Evolutionary conservation across 1,284 basidiomycete species (phyloP).

Genomic region (Sanghuangporus weigelae): DNA sequence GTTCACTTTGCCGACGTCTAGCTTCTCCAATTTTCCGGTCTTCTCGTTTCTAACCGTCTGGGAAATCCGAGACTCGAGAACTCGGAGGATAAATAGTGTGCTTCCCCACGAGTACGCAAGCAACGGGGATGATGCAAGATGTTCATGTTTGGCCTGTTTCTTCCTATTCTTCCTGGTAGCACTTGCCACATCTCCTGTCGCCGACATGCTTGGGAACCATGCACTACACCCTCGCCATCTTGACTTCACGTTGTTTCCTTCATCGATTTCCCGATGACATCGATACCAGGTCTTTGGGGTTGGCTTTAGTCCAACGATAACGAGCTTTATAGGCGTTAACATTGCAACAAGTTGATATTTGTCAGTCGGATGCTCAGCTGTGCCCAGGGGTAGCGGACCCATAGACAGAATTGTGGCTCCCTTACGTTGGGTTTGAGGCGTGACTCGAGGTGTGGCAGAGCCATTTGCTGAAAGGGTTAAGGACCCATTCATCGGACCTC

Average conservation of each 20-base stretch:
- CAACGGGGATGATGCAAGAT: constrained; percentile 43
- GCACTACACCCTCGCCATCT: constrained; percentile 59
- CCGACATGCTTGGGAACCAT: constrained; percentile 68
- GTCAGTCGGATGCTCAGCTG: constrained; percentile 74
- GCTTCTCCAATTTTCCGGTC: constrained; percentile 51
- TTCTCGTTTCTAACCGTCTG: constrained; percentile 48
- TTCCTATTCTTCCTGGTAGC: constrained; percentile 28
- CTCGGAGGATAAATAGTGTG: constrained; percentile 56
- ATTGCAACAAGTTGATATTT: constrained; percentile 82
- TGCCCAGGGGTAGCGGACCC: constrained; percentile 80
- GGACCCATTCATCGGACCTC: constrained; percentile 21
- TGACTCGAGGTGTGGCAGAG: constrained; percentile 17
- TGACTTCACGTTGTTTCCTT: constrained; percentile 33
- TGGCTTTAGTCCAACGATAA: constrained; percentile 91
- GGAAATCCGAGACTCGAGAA: constrained; percentile 56
- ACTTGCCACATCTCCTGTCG: constrained; percentile 20
- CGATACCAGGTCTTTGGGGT: constrained; percentile 92
- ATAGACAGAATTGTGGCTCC: constrained; percentile 72
- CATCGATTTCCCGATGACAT: constrained; percentile 53
- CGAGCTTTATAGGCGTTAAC: constrained; percentile 85
- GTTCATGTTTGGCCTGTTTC: constrained; percentile 21
- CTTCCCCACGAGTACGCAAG: constrained; percentile 84
- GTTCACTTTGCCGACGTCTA: constrained; percentile 59
- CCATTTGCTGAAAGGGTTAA: constrained; percentile 22
- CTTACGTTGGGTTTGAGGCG: constrained; percentile 37